Base-by-base conservation (phyloP, 2,329 filamentous ascomycete genomes). In the Fusarium piperis region DNA sequence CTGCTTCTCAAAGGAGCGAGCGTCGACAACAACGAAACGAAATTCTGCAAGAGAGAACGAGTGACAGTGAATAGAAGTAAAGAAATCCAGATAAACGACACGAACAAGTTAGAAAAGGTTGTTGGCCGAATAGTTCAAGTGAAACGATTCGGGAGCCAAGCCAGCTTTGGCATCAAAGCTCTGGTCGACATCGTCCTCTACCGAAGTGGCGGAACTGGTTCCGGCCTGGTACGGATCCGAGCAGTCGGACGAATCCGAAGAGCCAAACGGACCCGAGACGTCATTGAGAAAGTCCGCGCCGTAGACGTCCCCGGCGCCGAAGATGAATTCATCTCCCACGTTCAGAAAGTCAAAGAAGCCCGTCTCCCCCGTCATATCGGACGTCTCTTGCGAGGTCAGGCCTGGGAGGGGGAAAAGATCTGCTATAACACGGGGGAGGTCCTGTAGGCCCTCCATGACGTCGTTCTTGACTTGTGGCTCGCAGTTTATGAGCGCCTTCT, bases 161-260 rank as follows among this genome's bases (percentile, higher is more conserved):
- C 18, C 26, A 11, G 36, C 11, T 41, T 72, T 70, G 13, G 16
- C 65, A 41, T 72, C 57, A 18, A 58, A 41, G 3, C 61, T 39
- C 18, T 68, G 67, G n/a, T 73, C 65, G 35, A 39, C 26, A 23
- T 73, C 70, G 9, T 65, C 70, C 38, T 65, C 59, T 1, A 71
- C 41, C 8, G 70, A 72, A 2, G 70, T 72, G 16, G 64, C 63
- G 6, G 70, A 72, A 55, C 70, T 72, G 16, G 28, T 64, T 11
- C 70, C 67, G 26, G 56, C 57, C n/a, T 58, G 63, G 10, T 48
- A 68, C 4, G 59, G 39, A 4, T 68, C 67, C 8, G 70, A 72
- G 10, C 59, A 72, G n/a, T 72, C 70, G 0, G 70, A 59, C 10
- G 36, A 64, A 3, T 67, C 65, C 1, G 39, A 48, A 6, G 64